A percentile compares a stretch with the other conserved stretches of the same genome.
Evolutionary conservation across 2,329 filamentous ascomycete genomes (phyloP).

Genomic region (Trichoderma sp.): DNA sequence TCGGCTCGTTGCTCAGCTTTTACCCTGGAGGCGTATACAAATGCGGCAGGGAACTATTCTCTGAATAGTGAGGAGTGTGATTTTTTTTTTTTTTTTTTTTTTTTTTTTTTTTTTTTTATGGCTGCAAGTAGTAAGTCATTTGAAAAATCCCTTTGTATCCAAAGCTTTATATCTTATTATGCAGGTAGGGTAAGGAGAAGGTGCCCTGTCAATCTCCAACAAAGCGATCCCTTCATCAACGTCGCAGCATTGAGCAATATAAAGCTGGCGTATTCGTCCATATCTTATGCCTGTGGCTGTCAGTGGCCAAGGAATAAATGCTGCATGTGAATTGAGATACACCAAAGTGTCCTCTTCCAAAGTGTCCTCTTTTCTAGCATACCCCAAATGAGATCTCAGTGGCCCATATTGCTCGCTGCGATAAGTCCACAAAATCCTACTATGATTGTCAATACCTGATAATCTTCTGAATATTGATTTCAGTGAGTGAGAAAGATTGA

Average conservation of each 20-base stretch:
- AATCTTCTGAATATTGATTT: constrained; percentile 47
- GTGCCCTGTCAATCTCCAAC: constrained; percentile 41
- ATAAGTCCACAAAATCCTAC: constrained; percentile 38
- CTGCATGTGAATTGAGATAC: constrained; percentile 48
- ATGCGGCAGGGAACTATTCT: constrained; percentile 43
- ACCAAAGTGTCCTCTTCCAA: constrained; percentile 51
- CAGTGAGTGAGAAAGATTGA: constrained; percentile 36
- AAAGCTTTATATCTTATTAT: too few relatives aligned
- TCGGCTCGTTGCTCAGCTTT: constrained; percentile 56
- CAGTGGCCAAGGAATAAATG: constrained; percentile 40
- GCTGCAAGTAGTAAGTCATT: too few relatives aligned
- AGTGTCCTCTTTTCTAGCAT: constrained; percentile 41
- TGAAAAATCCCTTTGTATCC: too few relatives aligned
- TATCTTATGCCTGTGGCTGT: constrained; percentile 46
- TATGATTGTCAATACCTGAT: constrained; percentile 44
- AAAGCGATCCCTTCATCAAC: constrained; percentile 44
- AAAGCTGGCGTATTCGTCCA: constrained; percentile 36
- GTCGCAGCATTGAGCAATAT: constrained; percentile 43
- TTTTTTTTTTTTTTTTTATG: constrained; percentile 29
- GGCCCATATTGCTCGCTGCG: constrained; percentile 39
- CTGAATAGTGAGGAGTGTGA: constrained; percentile 33
- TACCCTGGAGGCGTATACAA: constrained; percentile 55
- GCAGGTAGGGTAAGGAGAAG: constrained; percentile 39
- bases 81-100: constrained; percentile 33
- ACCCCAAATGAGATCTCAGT: constrained; percentile 31